phyloP scores from a whole-genome alignment of 805 yeast genomes.

The Zygosaccharomyces bailii region DNA sequence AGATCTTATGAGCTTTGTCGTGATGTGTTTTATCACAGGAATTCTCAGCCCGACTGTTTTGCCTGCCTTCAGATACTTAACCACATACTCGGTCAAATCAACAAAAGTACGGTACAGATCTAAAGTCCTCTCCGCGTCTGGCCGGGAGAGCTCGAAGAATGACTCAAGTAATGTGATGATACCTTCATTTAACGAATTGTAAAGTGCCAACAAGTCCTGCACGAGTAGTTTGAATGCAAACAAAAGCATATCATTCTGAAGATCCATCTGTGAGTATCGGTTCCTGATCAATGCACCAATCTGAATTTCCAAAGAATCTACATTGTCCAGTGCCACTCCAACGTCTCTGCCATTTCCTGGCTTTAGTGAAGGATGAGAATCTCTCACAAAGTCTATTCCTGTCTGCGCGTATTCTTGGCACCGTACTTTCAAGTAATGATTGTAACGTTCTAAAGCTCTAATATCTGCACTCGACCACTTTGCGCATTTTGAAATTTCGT shows the following conservation, averaged over 20 bases:
- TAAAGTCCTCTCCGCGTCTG: conserved; percentile 83
- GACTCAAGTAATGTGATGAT: conserved; percentile 91
- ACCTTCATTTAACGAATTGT: conserved; percentile 91
- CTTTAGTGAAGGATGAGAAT: conserved; percentile 51
- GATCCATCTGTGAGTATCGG: conserved; percentile 72
- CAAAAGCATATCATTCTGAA: conserved; percentile 77
- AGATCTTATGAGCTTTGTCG: conserved; percentile 83
- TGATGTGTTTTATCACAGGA: conserved; percentile 96
- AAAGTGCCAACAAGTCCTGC: conserved; percentile 81
- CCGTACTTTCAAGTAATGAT: conserved; percentile 64
- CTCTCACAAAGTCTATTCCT: conserved; percentile 73
- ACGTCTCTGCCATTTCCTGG: conserved; percentile 52
- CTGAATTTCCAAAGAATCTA: conserved; percentile 80
- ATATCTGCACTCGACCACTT: conserved; percentile 44
- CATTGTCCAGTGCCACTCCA: conserved; percentile 75
- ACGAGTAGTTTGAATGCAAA: conserved; percentile 85
- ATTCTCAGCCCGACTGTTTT: conserved; percentile 88
- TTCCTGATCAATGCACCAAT: conserved; percentile 72
- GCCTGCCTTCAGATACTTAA: conserved; percentile 82
- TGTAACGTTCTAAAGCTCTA: conserved; percentile 58
- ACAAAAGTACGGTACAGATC: conserved; percentile 82
- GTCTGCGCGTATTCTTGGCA: conserved; percentile 66
- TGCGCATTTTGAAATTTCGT: conserved; percentile 34
- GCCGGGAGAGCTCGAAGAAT: conserved; percentile 85
- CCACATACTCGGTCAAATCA: conserved; percentile 80